These are phyloP conservation scores for Coleophoma eucalyptorum DNA, from an alignment of 2,329 filamentous ascomycete species.

Conservation along the genomic window DNA sequence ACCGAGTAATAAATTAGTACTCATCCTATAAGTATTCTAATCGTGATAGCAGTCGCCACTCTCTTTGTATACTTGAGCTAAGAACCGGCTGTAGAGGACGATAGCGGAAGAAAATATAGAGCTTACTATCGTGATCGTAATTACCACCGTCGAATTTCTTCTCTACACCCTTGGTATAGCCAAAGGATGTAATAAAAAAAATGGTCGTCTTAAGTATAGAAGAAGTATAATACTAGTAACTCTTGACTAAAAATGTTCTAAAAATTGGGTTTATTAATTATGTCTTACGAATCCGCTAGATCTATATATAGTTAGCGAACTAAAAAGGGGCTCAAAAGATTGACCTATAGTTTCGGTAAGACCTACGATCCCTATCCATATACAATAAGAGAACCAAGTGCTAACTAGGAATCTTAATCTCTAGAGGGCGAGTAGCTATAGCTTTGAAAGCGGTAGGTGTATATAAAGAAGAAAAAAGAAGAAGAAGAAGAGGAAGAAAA, in stretches of 20 bases:
- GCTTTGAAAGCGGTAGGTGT: background rate
- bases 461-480: background rate
- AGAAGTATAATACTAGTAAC: conserved; percentile 1
- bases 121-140: background rate
- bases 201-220: background rate
- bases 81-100: background rate
- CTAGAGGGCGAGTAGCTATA: background rate
- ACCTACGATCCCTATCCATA: background rate
- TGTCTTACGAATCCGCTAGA: background rate
- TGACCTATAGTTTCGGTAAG: background rate
- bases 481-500: conserved; percentile 2
- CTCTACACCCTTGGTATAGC: background rate
- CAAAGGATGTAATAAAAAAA: conserved; percentile 1
- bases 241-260: conserved; percentile 1
- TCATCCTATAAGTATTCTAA: background rate
- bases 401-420: conserved; percentile 1
- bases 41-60: background rate
- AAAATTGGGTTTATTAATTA: background rate
- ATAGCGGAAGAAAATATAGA: conserved; percentile 1
- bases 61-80: conserved; percentile 1
- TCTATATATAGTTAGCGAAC: background rate
- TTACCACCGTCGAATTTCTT: conserved; percentile 1
- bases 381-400: conserved; percentile 1
- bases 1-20: conserved; percentile 1
- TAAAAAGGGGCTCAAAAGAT: background rate